These are phyloP conservation scores for Annulohypoxylon moriforme DNA, from an alignment of 495 filamentous ascomycete genomes.

Conservation along the genomic window DNA sequence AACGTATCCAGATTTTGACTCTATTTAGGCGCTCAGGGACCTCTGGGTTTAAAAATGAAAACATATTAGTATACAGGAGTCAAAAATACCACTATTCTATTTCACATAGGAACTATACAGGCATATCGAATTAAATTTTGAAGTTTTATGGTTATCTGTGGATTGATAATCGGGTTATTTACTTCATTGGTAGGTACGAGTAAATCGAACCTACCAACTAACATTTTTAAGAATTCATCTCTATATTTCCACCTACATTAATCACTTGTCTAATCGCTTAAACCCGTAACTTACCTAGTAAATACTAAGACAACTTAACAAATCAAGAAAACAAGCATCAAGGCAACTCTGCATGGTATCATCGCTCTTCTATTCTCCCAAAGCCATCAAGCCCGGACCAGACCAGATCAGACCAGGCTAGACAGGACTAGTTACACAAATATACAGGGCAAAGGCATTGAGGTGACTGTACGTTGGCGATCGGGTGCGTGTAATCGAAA, in stretches of 20 bases:
- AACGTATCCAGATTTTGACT: background rate
- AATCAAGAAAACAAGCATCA: background rate
- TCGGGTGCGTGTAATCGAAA: conserved; percentile 27
- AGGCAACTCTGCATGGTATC: conserved; percentile 25
- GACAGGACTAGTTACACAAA: conserved; percentile 28
- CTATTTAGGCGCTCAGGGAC: background rate
- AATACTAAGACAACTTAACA: background rate
- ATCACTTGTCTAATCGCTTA: no score
- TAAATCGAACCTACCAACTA: background rate
- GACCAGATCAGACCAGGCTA: conserved; percentile 27
- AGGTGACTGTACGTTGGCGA: conserved; percentile 5
- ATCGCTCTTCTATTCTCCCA: conserved; percentile 30
- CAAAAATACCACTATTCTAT: background rate
- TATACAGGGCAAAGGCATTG: background rate
- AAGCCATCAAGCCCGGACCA: conserved; percentile 23
- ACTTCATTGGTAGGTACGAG: background rate
- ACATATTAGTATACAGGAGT: background rate
- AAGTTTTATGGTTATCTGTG: background rate
- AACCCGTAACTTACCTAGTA: no score
- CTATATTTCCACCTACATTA: no score
- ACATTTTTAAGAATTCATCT: no score
- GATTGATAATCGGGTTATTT: background rate
- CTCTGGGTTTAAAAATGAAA: background rate
- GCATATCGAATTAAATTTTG: background rate
- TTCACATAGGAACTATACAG: background rate